Evolutionary conservation across 805 yeast genomes (phyloP).

Genomic region (Yamadazyma takamatsuzukensis): DNA sequence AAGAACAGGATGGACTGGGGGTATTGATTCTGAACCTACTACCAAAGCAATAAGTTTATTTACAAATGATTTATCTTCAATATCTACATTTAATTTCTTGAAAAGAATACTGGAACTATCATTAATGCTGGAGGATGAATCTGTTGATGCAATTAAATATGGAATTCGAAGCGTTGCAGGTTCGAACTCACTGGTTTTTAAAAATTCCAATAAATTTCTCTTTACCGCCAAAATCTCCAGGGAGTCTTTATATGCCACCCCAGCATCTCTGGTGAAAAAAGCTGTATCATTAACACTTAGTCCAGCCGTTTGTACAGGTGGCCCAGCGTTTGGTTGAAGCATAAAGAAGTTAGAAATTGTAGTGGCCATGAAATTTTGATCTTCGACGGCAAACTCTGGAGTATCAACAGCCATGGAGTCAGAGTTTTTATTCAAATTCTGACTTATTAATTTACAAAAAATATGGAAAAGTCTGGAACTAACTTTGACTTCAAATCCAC

Average conservation of each 20-base stretch:
- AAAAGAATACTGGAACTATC: slow-evolving; percentile 51
- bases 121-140: slow-evolving; percentile 51
- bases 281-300: slow-evolving; percentile 51
- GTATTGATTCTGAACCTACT: slow-evolving; percentile 41
- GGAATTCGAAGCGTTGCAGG: slow-evolving; percentile 41
- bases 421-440: slow-evolving; percentile 48
- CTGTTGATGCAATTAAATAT: slow-evolving; percentile 61
- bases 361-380: slow-evolving; percentile 42
- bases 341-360: slow-evolving; percentile 57
- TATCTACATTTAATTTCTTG: slow-evolving; percentile 48
- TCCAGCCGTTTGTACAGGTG: slow-evolving; percentile 54
- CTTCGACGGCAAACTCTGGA: slow-evolving; percentile 37
- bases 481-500: slow-evolving; percentile 27
- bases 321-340: slow-evolving; percentile 40
- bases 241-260: slow-evolving; percentile 49
- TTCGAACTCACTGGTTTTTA: slow-evolving; percentile 39
- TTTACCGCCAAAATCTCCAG: slow-evolving; percentile 40
- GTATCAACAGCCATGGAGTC: slow-evolving; percentile 38
- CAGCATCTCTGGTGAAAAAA: slow-evolving; percentile 68
- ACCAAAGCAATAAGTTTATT: slow-evolving; percentile 45
- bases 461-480: slow-evolving; percentile 62
- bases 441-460: slow-evolving; percentile 48
- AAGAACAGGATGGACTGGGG: slow-evolving; percentile 49
- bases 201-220: slow-evolving; percentile 30
- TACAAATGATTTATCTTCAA: slow-evolving; percentile 47